Conservation (phyloP, 2,329 filamentous ascomycete genomes). For the Rhytidhysteron rufulum region DNA sequence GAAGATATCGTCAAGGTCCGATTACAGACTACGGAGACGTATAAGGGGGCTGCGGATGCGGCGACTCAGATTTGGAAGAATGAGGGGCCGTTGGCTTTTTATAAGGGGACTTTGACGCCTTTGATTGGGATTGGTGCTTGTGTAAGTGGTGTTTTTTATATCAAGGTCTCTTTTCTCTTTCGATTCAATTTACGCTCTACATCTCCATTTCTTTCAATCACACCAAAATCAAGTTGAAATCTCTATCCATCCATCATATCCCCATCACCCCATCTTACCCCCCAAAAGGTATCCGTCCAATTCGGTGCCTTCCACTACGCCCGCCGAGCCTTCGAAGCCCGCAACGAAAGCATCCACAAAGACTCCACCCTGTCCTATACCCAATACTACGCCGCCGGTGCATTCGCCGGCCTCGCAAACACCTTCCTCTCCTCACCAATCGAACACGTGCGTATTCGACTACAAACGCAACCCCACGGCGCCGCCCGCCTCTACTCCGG, state of each 20-base stretch:
- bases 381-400: constrained; percentile 87
- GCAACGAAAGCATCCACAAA: constrained; percentile 52
- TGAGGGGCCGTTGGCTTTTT: constrained; percentile 89
- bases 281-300: constrained; percentile 70
- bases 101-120: constrained; percentile 95
- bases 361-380: constrained; percentile 62
- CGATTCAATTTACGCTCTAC: not conserved
- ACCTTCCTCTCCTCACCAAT: constrained; percentile 84
- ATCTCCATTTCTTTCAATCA: not conserved
- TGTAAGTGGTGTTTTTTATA: constrained; percentile 47
- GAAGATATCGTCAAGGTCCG: constrained; percentile 95
- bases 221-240: not conserved
- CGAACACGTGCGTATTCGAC: constrained; percentile 91
- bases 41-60: constrained; percentile 74
- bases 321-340: constrained; percentile 76
- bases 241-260: not conserved
- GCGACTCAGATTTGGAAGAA: constrained; percentile 80
- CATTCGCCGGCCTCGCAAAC: constrained; percentile 91
- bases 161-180: not conserved
- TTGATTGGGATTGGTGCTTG: constrained; percentile 95
- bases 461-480: constrained; percentile 95
- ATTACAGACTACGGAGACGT: constrained; percentile 81
- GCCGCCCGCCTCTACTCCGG: constrained; percentile 73
- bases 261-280: constrained; percentile 5
- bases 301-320: constrained; percentile 96